Evolutionary conservation across 2,329 filamentous ascomycete species (phyloP).

Genomic region (Sordariomycetes sp.): DNA sequence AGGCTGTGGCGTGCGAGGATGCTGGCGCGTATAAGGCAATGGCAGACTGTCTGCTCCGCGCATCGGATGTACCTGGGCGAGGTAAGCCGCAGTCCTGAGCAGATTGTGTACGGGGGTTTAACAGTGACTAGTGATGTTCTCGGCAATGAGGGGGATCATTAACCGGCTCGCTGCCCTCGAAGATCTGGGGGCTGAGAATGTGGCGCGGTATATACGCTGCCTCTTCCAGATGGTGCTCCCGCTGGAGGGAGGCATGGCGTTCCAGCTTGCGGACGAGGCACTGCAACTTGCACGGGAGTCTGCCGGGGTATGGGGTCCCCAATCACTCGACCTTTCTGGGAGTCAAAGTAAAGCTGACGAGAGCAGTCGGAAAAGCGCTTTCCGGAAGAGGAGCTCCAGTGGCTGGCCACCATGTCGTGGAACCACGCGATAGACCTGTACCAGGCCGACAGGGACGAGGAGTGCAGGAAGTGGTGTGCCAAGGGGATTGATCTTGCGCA

Average conservation of each 20-base stretch:
- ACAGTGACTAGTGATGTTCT: conserved; percentile 31
- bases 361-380: conserved; percentile 26
- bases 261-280: conserved; percentile 55
- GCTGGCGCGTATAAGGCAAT: conserved; percentile 47
- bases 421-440: conserved; percentile 63
- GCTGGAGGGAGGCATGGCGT: conserved; percentile 41
- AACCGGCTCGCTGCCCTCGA: conserved; percentile 53
- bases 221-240: conserved; percentile 59
- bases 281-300: conserved; percentile 39
- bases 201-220: conserved; percentile 71
- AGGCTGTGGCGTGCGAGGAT: conserved; percentile 31
- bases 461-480: conserved; percentile 50
- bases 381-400: conserved; percentile 60
- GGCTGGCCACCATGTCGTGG: conserved; percentile 60
- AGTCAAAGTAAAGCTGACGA: not conserved
- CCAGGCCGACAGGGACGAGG: conserved; percentile 38
- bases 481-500: conserved; percentile 52
- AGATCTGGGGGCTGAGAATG: conserved; percentile 41
- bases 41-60: conserved; percentile 51
- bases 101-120: not conserved
- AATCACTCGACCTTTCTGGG: not conserved
- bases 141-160: conserved; percentile 55
- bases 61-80: conserved; percentile 34
- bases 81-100: conserved; percentile 24
- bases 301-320: conserved; percentile 26